Conservation (phyloP, 2,329 filamentous ascomycete species). For the Capronia americana region DNA sequence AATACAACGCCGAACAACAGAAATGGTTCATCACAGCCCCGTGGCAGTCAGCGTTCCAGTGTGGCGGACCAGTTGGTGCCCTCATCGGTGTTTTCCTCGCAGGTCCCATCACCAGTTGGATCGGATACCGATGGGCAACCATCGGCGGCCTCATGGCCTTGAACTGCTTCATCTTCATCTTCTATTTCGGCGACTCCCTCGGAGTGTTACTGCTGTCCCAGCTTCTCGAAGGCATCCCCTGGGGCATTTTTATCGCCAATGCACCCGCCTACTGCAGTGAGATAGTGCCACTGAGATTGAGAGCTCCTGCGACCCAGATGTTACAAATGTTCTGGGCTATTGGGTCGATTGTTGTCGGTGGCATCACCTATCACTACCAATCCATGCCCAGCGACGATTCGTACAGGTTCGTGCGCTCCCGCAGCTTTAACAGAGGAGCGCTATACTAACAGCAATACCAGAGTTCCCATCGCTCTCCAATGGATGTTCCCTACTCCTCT, state of each 20-base stretch:
- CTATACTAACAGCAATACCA: constrained; percentile 47
- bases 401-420: constrained; percentile 51
- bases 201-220: constrained; percentile 60
- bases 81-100: constrained; percentile 66
- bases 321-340: constrained; percentile 72
- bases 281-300: constrained; percentile 64
- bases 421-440: constrained; percentile 37
- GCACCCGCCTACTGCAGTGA: constrained; percentile 68
- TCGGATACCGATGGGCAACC: constrained; percentile 68
- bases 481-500: constrained; percentile 66
- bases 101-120: constrained; percentile 65
- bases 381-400: constrained; percentile 42
- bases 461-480: constrained; percentile 62
- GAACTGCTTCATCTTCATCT: constrained; percentile 66
- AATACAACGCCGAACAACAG: constrained; percentile 42
- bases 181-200: constrained; percentile 55
- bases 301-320: constrained; percentile 66
- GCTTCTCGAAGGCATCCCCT: constrained; percentile 67
- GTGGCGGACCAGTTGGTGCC: constrained; percentile 63
- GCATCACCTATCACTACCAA: constrained; percentile 62
- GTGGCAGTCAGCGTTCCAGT: constrained; percentile 67
- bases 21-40: constrained; percentile 55
- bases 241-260: constrained; percentile 71
- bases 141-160: constrained; percentile 62
- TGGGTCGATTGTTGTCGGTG: constrained; percentile 66